Evolutionary conservation across 495 filamentous ascomycete genomes (phyloP), one percentile per base, ranked within the genome.

Genomic region (Podospora australis): DNA sequence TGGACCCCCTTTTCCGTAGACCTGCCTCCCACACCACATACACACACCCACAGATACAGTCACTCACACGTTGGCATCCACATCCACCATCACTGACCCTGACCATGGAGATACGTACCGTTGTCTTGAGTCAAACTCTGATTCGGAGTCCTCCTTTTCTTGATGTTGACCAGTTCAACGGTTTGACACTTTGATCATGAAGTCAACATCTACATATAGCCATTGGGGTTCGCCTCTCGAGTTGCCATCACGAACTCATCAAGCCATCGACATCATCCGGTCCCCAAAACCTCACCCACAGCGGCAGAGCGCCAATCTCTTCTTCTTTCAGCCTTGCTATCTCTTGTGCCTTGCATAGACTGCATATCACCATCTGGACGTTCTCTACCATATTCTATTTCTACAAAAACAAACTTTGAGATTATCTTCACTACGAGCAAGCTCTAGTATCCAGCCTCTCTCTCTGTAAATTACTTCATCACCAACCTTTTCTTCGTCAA

Each of bases 141-240:
- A 43, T 43, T 43, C 22, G 40, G 40, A 43, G 40, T 43, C 40
- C 40, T 43, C 40, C 40, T 43, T 40, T 43, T 23, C 28, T 36
- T 36, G 32, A 24, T 43, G 10, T 16, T 26, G 40, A 26, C 23
- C 40, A n/a, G 22, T 24, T 47, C 54, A 52, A 59, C 51, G 47
- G 49, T 43, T 25, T 45, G 39, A 28, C 28, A 21, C n/a, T n/a
- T 23, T 24, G 22, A 43, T 24, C 40, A 23, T 43, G 40, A 25
- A 21, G n/a, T 16, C n/a, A 11, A 54, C 53, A 53, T 62, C 40
- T 66, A 66, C 63, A 66, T 57, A 66, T 59, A 55, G 44, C 58
- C 29, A 45, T 42, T 35, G 40, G 49, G 44, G 35, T 40, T 51
- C 47, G 51, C 49, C 49, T 44, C 43, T 21, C 22, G 25, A 42